A percentile compares a stretch with the other conserved stretches of the same genome.
Evolutionary conservation across 805 yeast species (phyloP).

Genomic region (Wickerhamomyces queroliae): DNA sequence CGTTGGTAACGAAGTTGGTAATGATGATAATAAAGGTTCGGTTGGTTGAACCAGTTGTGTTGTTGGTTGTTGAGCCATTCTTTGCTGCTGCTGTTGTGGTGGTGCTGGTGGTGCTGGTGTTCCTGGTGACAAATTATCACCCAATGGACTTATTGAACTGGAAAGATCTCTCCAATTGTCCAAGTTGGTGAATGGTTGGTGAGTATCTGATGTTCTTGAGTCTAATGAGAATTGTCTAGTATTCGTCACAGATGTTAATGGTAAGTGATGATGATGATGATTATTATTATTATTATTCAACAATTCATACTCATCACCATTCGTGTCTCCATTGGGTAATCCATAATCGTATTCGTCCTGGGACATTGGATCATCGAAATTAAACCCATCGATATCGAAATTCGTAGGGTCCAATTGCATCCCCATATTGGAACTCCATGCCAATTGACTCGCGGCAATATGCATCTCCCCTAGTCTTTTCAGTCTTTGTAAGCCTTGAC

Average conservation of each 20-base stretch:
- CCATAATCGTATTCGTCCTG: not conserved
- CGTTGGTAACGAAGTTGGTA: too few relatives aligned
- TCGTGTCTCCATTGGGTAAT: not conserved
- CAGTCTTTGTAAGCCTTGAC: slow-evolving; percentile 19
- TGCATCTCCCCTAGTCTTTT: slow-evolving; percentile 17
- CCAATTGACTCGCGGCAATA: slow-evolving; percentile 2
- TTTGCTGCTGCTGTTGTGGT: not conserved
- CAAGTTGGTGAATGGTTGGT: not conserved
- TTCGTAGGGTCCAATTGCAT: slow-evolving; percentile 2
- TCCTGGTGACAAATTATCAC: not conserved
- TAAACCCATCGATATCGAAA: slow-evolving; percentile 5
- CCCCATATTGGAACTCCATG: not conserved
- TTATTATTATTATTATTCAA: too few relatives aligned
- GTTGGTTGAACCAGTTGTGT: too few relatives aligned
- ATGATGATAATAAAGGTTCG: too few relatives aligned
- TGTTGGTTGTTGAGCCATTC: not conserved
- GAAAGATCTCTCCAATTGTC: not conserved
- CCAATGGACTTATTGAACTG: not conserved
- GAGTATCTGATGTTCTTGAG: not conserved
- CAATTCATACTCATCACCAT: not conserved
- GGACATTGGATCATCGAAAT: slow-evolving; percentile 1
- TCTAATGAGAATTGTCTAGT: not conserved
- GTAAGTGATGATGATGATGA: not conserved
- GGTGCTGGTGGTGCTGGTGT: not conserved
- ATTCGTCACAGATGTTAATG: not conserved